Evolutionary conservation across 225 moss, liverwort and hornwort genomes (phyloP), one percentile per base, ranked within the genome.

Genomic region (Climacium dendroides): DNA sequence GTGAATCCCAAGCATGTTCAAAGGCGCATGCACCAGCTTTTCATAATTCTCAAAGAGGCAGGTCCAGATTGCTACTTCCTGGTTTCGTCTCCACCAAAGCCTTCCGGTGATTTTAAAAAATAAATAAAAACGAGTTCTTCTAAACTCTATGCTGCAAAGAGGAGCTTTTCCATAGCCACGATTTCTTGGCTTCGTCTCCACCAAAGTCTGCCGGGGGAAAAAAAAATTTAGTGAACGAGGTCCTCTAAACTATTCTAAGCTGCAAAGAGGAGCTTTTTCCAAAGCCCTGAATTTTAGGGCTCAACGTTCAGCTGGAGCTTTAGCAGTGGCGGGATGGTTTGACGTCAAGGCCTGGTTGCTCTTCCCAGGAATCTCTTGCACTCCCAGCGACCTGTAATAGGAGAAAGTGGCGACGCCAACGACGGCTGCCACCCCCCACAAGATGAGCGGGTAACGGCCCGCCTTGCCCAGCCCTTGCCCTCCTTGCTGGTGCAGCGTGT

Each of bases 401-500:
- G 87, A 43, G 71, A 89, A 95, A 2, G 95, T 78, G 29, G 85
- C 95, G 11, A 98, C 19, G 8, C 96, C 98, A 0, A 91, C 93
- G 5, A 94, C 75, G 18, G 92, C 93, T 22, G 94, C 81, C 2
- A 97, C 83, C 2, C 91, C 95, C 47, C 88, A 91, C 82, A 98
- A 63, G 20, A 87, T 69, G 34, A 95, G 80, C 34, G 98, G 97
- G 83, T 97, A 97, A 10, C 93, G 92, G 4, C 93, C 92, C 13
- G 95, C 93, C 58, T 90, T 92, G 85, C 62, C 63, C 78, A 98
- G 72, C 48, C 95, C 92, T 39, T 70, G 89, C 13, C 97, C 97
- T 61, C 91, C 92, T 87, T 94, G 95, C 91, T 97, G 97, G 80
- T 96, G 96, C 77, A 99, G 74, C 74, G 96, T 95, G 52, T 91